Conservation (phyloP, 805 yeast genomes). For the Brettanomyces naardenensis region DNA sequence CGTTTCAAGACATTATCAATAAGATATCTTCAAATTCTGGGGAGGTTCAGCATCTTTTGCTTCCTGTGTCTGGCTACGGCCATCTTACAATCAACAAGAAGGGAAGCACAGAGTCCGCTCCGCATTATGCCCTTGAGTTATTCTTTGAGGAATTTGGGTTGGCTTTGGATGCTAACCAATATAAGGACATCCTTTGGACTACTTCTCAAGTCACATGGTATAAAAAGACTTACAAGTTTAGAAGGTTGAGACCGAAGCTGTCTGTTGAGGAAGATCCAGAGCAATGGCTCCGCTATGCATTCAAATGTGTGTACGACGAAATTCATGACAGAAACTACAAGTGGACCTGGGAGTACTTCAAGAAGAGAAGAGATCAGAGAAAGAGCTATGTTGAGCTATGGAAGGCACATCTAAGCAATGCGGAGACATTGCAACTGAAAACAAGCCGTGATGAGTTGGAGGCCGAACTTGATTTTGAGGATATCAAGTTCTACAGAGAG, state of each 20-base stretch:
- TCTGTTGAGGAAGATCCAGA: slow-evolving; percentile 55
- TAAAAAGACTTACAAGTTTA: slow-evolving; percentile 65
- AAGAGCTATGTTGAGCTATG: slow-evolving; percentile 59
- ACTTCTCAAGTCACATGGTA: slow-evolving; percentile 77
- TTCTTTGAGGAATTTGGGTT: slow-evolving; percentile 87
- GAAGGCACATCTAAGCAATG: slow-evolving; percentile 42
- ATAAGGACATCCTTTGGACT: slow-evolving; percentile 72
- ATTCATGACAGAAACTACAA: slow-evolving; percentile 72
- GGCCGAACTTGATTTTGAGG: slow-evolving; percentile 57
- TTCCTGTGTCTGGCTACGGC: slow-evolving; percentile 88
- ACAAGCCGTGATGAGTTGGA: slow-evolving; percentile 47
- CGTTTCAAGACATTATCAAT: slow-evolving; percentile 37
- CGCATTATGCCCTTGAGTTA: slow-evolving; percentile 67
- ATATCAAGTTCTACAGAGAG: slow-evolving; percentile 77
- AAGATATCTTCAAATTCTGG: slow-evolving; percentile 17
- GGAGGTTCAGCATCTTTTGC: slow-evolving; percentile 50
- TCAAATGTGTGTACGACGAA: slow-evolving; percentile 65
- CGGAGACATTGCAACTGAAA: slow-evolving; percentile 25
- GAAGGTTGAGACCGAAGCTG: slow-evolving; percentile 56
- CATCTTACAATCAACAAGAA: slow-evolving; percentile 71
- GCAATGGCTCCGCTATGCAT: slow-evolving; percentile 80
- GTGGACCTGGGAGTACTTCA: slow-evolving; percentile 86
- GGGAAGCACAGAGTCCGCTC: slow-evolving; percentile 59
- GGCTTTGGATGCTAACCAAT: slow-evolving; percentile 77
- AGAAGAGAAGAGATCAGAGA: slow-evolving; percentile 64